Evolutionary conservation across 2,329 filamentous ascomycete species (phyloP), one percentile per base, ranked within the genome.

Genomic region (Colletotrichum sp.): DNA sequence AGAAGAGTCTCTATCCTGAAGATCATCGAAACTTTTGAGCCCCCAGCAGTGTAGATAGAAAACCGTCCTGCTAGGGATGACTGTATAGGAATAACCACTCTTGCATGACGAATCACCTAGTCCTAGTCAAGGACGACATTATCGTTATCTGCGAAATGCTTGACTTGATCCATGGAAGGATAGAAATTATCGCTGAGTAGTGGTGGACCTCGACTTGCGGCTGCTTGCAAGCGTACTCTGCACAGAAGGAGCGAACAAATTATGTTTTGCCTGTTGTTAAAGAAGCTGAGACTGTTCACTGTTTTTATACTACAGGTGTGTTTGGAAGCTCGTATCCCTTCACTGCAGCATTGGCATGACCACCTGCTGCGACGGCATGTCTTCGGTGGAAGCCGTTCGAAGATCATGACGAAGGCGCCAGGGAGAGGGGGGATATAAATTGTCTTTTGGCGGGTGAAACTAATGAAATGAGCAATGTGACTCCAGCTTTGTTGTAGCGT

Each of bases 61-160:
- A 49, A 13, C 10, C 44, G 44, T 49, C 39, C 0, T 49, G 16
- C 39, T 18, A 1, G 3, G 18, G 44, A 2, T n/a, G 44, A 52
- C n/a, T 21, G n/a, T 1, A 52, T 21, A 2, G 3, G 6, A 13
- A 52, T 21, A 21, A 7, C n/a, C 44, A 52, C 44, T 21, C 10
- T 52, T 5, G 4, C n/a, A n/a, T 52, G n/a, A 1, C n/a, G 44
- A 52, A 52, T 21, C 10, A 52, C n/a, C 1, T 21, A 10, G 2
- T 13, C 3, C 12, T 21, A 52, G 44, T 52, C 44, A 52, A 52
- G n/a, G n/a, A 21, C n/a, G n/a, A 52, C n/a, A 21, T 12, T 52
- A 0, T 13, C 3, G n/a, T 52, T 3, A 21, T 2, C n/a, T 12
- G 5, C 0, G 0, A 2, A 21, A 9, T 21, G n/a, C n/a, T 52